Evolutionary conservation across 495 filamentous ascomycete species (phyloP), one percentile per base, ranked within the genome.

Genomic region (Daldinia grandis): DNA sequence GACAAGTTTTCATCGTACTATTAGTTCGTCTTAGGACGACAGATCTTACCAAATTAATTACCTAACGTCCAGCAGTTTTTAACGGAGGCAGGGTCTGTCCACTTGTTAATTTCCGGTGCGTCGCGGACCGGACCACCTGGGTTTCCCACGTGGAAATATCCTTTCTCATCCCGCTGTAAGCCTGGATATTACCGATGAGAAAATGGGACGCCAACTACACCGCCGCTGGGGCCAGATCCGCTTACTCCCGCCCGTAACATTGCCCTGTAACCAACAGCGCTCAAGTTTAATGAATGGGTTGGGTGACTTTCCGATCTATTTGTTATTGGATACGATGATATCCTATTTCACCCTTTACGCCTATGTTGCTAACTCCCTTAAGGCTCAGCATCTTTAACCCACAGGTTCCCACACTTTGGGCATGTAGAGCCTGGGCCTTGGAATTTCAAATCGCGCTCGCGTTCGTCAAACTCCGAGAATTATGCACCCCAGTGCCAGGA

Each of bases 41-140:
- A 40, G 37, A 40, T 40, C 42, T 47, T 47, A 47, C 42, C 42
- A 47, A 53, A n/a, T 27, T 53, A n/a, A n/a, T n/a, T n/a, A n/a
- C n/a, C n/a, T n/a, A n/a, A 30, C 12, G 27, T 53, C 30, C 27
- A 30, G 27, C 17, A 53, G 49, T 53, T 51, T 51, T 21, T 51
- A 51, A 51, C 49, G 49, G 24, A 28, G 15, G 25, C 0, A 28
- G 15, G 25, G 49, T n/a, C 15, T 53, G 2, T n/a, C 12, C 15
- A 28, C 27, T 27, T 17, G 49, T 17, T 28, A 15, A 53, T 30
- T 15, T 53, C 27, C 49, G 24, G 49, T 3, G 15, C 7, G 24
- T 51, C 25, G 25, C 49, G 49, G 49, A 27, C 12, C 49, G 49
- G 49, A 27, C 27, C 25, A 35, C 12, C 33, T 35, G 9, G 4